A percentile compares a stretch with the other conserved stretches of the same genome.
These are phyloP conservation scores for Mycena maculata DNA, from an alignment of 768 basidiomycete species.

Conservation along the genomic window DNA sequence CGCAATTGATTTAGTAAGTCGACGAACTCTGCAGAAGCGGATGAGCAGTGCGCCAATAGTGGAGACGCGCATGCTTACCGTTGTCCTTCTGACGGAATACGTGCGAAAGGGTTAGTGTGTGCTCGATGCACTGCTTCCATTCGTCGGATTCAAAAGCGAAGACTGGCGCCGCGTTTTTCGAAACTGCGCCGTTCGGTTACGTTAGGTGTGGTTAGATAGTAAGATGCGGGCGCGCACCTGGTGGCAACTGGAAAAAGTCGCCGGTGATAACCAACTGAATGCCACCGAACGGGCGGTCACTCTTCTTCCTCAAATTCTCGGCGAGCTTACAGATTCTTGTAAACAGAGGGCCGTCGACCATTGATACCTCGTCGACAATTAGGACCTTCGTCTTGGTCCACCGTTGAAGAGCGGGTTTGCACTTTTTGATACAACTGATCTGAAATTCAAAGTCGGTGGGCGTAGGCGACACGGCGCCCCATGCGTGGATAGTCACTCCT, in stretches of 20 bases:
- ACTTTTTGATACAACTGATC: constrained; percentile 66
- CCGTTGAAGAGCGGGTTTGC: constrained; percentile 72
- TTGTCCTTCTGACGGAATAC: constrained; percentile 84
- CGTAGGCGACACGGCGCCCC: constrained; percentile 78
- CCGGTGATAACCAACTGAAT: constrained; percentile 86
- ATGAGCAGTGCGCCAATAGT: not conserved
- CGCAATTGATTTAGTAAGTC: constrained; percentile 83
- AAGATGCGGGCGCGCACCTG: no score
- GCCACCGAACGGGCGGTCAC: constrained; percentile 72
- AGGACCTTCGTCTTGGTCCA: constrained; percentile 78
- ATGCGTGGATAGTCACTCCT: constrained; percentile 83
- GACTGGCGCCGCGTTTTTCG: constrained; percentile 60
- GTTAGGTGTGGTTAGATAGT: no score
- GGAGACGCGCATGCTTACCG: constrained; percentile 50
- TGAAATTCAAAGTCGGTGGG: constrained; percentile 61
- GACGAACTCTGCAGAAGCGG: constrained; percentile 63
- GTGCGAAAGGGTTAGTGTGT: constrained; percentile 73
- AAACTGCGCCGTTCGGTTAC: no score
- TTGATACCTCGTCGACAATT: constrained; percentile 78
- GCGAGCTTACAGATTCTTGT: constrained; percentile 77
- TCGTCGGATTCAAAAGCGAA: constrained; percentile 80
- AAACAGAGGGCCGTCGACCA: constrained; percentile 82
- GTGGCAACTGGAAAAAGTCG: constrained; percentile 89
- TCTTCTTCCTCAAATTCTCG: constrained; percentile 59
- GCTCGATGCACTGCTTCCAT: constrained; percentile 71